These are phyloP conservation scores for Aureobasidium sp. DNA, from an alignment of 2,329 filamentous ascomycete species.

Conservation along the genomic window DNA sequence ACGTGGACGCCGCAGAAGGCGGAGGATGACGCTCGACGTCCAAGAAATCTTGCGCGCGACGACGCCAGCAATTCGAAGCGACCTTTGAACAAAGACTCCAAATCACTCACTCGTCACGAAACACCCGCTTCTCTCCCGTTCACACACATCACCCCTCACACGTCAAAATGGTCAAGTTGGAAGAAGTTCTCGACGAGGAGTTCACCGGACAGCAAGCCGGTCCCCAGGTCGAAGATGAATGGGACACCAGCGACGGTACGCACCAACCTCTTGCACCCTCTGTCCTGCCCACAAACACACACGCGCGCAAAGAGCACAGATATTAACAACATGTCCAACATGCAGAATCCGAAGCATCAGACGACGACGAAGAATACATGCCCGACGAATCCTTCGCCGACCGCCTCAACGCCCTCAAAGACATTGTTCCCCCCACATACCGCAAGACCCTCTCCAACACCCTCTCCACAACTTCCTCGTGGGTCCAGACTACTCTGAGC, in stretches of 20 bases:
- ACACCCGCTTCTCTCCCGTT: background rate
- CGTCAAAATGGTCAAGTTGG: constrained; percentile 82
- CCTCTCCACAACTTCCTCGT: constrained; percentile 46
- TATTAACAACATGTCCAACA: background rate
- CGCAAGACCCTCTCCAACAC: constrained; percentile 36
- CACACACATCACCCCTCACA: background rate
- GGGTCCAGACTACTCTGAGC: constrained; percentile 54
- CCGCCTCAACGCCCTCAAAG: constrained; percentile 38
- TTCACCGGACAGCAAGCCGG: constrained; percentile 68
- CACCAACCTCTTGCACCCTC: constrained; percentile 18
- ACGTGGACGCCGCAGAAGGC: background rate
- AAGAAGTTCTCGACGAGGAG: constrained; percentile 94
- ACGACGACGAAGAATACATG: constrained; percentile 56
- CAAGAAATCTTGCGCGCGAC: constrained; percentile 1
- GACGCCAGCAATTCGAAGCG: background rate
- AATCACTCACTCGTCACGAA: background rate
- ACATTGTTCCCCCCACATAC: constrained; percentile 40
- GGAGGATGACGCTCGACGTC: constrained; percentile 7
- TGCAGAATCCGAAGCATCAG: constrained; percentile 69
- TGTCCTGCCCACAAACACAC: no score
- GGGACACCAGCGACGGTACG: constrained; percentile 87
- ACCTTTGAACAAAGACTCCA: background rate
- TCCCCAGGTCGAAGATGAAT: constrained; percentile 66
- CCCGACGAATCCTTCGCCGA: constrained; percentile 42
- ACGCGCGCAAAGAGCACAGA: background rate